Evolutionary conservation across 2,329 filamentous ascomycete genomes (phyloP).

Genomic region (Cercospora zeina): DNA sequence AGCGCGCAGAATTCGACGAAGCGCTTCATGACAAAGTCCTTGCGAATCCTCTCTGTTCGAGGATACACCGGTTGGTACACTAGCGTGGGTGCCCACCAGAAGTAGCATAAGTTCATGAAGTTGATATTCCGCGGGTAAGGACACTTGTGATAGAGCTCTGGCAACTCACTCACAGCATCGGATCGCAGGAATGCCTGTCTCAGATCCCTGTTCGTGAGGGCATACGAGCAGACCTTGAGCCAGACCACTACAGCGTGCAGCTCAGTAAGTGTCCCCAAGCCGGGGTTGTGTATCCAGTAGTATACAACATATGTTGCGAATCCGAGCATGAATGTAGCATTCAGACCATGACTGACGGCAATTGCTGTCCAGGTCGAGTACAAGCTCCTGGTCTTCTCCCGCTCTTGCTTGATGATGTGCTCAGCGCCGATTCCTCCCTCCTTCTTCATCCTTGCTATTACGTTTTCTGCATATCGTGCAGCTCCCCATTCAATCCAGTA

Average conservation of each 20-base stretch:
- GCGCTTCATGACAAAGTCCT: conserved; percentile 84
- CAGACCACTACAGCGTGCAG: conserved; percentile 92
- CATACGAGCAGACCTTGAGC: conserved; percentile 94
- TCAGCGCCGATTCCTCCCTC: conserved; percentile 38
- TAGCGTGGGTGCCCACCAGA: conserved; percentile 96
- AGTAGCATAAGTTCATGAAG: conserved; percentile 82
- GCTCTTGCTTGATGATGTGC: conserved; percentile 58
- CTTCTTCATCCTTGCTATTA: conserved; percentile 58
- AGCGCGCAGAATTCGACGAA: conserved; percentile 74
- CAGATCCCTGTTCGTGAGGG: conserved; percentile 92
- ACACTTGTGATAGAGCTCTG: conserved; percentile 76
- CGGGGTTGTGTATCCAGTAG: conserved; percentile 85
- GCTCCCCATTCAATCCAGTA: conserved; percentile 86
- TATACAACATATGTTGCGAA: conserved; percentile 84
- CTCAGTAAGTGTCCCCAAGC: conserved; percentile 88
- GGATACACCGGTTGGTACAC: conserved; percentile 98
- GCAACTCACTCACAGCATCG: conserved; percentile 72
- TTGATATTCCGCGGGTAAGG: conserved; percentile 93
- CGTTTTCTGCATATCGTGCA: conserved; percentile 72
- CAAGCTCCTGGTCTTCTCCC: conserved; percentile 28
- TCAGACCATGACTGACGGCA: conserved; percentile 71
- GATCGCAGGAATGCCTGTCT: conserved; percentile 74
- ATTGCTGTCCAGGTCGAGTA: conserved; percentile 71
- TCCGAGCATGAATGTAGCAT: conserved; percentile 76
- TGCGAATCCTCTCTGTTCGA: conserved; percentile 75